Evolutionary conservation across 1,284 basidiomycete genomes (phyloP).

Genomic region (Bjerkandera adusta): DNA sequence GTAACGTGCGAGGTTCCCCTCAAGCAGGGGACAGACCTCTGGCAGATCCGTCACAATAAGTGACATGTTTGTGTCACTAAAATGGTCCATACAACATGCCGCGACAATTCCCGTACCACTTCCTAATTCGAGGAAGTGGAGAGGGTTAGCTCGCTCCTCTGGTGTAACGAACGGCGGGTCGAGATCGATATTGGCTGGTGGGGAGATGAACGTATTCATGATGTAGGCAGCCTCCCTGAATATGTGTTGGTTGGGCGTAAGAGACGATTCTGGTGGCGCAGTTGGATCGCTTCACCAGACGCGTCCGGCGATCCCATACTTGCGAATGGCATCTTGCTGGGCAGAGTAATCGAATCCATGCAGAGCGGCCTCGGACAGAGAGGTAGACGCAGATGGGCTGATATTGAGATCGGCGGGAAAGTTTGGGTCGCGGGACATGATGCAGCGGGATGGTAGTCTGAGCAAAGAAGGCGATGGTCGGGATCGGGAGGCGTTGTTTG

Average conservation of each 20-base stretch:
- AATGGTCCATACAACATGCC: constrained; percentile 40
- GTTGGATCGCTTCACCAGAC: constrained; percentile 52
- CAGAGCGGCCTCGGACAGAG: not conserved
- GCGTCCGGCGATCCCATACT: constrained; percentile 74
- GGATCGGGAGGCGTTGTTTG: constrained; percentile 7
- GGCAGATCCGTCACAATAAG: constrained; percentile 70
- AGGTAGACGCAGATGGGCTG: constrained; percentile 11
- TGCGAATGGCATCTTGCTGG: constrained; percentile 59
- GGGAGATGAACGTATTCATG: constrained; percentile 53
- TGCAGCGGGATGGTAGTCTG: not conserved
- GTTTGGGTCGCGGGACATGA: constrained; percentile 25
- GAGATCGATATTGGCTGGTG: constrained; percentile 39
- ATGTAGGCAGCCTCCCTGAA: constrained; percentile 74
- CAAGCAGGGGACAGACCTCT: constrained; percentile 63
- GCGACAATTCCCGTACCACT: constrained; percentile 70
- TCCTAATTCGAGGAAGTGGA: constrained; percentile 62
- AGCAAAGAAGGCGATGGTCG: not conserved
- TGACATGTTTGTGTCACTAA: constrained; percentile 30
- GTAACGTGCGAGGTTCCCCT: constrained; percentile 51
- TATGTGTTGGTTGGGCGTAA: constrained; percentile 5
- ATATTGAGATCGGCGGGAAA: constrained; percentile 36
- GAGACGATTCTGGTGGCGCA: constrained; percentile 1
- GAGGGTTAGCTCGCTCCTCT: not conserved
- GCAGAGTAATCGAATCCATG: constrained; percentile 40
- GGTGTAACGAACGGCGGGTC: constrained; percentile 47